Conservation (phyloP, 73 alveolate genomes). For the Paraurostyla sp. region DNA sequence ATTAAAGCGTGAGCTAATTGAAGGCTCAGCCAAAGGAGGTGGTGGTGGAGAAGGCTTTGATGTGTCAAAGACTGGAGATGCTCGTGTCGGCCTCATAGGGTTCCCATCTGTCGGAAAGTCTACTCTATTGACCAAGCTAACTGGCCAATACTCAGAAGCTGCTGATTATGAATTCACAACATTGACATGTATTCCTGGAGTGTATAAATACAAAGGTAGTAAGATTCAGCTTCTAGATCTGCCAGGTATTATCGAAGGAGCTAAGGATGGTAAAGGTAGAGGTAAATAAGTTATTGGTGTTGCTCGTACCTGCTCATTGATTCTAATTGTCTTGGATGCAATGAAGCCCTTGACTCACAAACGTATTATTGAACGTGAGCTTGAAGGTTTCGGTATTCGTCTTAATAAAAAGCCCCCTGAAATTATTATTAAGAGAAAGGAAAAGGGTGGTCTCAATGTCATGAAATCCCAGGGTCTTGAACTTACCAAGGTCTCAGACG, state of each 20-base stretch:
- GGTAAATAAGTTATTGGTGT: constrained; percentile 99
- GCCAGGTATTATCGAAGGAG: constrained; percentile 99
- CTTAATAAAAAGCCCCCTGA: constrained; percentile 97
- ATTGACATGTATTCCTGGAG: constrained; percentile 99
- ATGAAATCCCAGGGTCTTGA: constrained; percentile 76
- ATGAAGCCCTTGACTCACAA: constrained; percentile 97
- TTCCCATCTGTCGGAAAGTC: constrained; percentile 99
- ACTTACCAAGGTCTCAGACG: constrained; percentile 90
- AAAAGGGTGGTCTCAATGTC: constrained; percentile 95
- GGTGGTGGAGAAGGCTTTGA: constrained; percentile 99
- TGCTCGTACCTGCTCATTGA: constrained; percentile 98
- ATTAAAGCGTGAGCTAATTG: constrained; percentile 93
- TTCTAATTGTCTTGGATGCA: constrained; percentile 98
- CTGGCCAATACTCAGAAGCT: constrained; percentile 94
- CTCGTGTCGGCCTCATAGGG: constrained; percentile 99
- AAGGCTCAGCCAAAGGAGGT: constrained; percentile 90
- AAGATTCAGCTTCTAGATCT: constrained; percentile 97
- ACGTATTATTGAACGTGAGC: constrained; percentile 97
- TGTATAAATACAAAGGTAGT: constrained; percentile 95
- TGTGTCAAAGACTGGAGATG: constrained; percentile 99
- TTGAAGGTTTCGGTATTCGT: constrained; percentile 99
- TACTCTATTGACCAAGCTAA: constrained; percentile 89
- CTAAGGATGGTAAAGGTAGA: constrained; percentile 99
- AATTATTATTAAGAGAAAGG: constrained; percentile 92
- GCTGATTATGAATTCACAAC: constrained; percentile 99